A percentile compares a stretch with the other conserved stretches of the same genome.
These are phyloP conservation scores for Chlorella vulgaris DNA, from an alignment of 139 green algal genomes.

Conservation along the genomic window DNA sequence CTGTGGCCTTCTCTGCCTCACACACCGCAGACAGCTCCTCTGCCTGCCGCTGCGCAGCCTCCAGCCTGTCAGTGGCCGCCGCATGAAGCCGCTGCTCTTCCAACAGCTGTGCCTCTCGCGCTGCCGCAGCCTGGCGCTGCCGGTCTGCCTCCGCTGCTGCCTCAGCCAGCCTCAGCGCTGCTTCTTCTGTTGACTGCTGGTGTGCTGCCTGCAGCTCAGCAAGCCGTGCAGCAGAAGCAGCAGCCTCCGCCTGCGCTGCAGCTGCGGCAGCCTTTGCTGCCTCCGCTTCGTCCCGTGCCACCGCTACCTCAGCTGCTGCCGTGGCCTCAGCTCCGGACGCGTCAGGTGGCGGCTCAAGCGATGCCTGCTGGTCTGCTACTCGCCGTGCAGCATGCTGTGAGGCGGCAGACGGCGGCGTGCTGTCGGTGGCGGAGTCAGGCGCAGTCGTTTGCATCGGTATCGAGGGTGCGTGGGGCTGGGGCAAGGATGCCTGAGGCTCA, in stretches of 20 bases:
- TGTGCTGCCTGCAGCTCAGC: background rate
- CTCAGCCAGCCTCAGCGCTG: background rate
- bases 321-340: too few relatives aligned
- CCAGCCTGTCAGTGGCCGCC: background rate
- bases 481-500: background rate
- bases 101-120: background rate
- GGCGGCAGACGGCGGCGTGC: too few relatives aligned
- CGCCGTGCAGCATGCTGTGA: too few relatives aligned
- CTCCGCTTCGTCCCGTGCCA: too few relatives aligned
- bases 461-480: too few relatives aligned
- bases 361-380: too few relatives aligned
- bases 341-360: too few relatives aligned
- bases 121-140: background rate
- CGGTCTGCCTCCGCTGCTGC: slow-evolving; percentile 3
- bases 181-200: background rate
- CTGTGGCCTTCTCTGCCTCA: slow-evolving; percentile 2
- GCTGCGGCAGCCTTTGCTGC: background rate
- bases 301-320: too few relatives aligned
- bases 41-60: background rate
- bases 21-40: background rate
- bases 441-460: too few relatives aligned
- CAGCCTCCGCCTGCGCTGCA: background rate
- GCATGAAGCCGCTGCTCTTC: background rate
- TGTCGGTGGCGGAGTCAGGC: too few relatives aligned
- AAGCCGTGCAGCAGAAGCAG: background rate